Conservation (phyloP, 2,329 filamentous ascomycete species). For the Monilinia polystroma region DNA sequence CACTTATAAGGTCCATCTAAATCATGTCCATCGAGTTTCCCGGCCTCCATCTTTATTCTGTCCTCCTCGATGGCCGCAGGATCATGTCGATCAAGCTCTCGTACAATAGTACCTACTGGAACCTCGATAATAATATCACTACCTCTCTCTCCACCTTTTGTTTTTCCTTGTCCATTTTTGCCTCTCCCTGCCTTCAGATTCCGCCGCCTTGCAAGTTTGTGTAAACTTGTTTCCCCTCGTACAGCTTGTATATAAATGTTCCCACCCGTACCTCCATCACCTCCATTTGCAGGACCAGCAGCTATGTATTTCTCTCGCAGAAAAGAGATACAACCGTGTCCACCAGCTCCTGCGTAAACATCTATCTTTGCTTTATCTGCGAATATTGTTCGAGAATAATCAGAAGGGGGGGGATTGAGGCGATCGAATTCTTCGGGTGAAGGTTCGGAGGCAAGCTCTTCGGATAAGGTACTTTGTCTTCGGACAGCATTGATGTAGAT, state of each 20-base stretch:
- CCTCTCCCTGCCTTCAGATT: slow-evolving; percentile 73
- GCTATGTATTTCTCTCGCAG: slow-evolving; percentile 85
- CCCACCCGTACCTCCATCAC: slow-evolving; percentile 88
- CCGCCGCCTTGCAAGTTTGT: slow-evolving; percentile 80
- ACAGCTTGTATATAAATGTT: slow-evolving; percentile 94
- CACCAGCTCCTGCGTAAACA: slow-evolving; percentile 76
- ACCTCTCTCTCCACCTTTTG: slow-evolving; percentile 72
- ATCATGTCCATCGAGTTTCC: slow-evolving; percentile 41
- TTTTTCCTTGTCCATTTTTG: slow-evolving; percentile 74
- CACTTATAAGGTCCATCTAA: slow-evolving; percentile 42
- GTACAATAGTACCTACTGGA: slow-evolving; percentile 86
- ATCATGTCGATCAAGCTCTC: slow-evolving; percentile 77
- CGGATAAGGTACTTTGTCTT: slow-evolving; percentile 29
- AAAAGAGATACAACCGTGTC: slow-evolving; percentile 93
- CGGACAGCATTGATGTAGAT: slow-evolving; percentile 27
- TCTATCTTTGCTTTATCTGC: slow-evolving; percentile 80
- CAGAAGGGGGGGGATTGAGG: slow-evolving; percentile 78
- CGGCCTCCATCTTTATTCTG: slow-evolving; percentile 42
- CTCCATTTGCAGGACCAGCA: slow-evolving; percentile 89
- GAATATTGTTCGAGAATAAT: slow-evolving; percentile 81
- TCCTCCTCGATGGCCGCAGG: slow-evolving; percentile 68
- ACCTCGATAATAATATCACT: slow-evolving; percentile 87
- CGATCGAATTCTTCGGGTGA: slow-evolving; percentile 46
- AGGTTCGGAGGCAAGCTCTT: slow-evolving; percentile 21
- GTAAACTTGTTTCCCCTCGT: slow-evolving; percentile 84